Percentiles rank a stretch among this genome's conserved stretches.
These are phyloP conservation scores for Brettanomyces custersianus DNA, from an alignment of 805 yeast genomes.

Conservation along the genomic window DNA sequence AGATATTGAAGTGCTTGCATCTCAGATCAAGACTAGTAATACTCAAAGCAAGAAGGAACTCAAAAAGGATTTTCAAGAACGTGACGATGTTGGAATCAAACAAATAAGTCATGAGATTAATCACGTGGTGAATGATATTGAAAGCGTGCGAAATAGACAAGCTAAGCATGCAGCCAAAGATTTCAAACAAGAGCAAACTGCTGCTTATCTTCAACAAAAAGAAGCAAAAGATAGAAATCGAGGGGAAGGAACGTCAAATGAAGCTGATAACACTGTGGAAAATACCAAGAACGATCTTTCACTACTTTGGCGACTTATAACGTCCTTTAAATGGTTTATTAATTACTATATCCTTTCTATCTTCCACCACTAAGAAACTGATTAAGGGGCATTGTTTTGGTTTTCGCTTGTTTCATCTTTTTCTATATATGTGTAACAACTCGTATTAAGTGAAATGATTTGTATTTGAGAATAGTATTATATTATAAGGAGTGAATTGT, in stretches of 20 bases:
- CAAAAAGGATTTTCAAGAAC: too few species aligned
- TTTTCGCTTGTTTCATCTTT: too few species aligned
- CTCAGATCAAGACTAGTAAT: too few species aligned
- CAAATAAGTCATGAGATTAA: neutral
- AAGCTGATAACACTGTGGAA: neutral
- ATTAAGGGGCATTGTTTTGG: too few species aligned
- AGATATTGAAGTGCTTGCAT: too few species aligned
- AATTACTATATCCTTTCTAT: constrained; percentile 11
- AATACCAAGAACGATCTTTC: neutral
- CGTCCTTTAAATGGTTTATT: constrained; percentile 12
- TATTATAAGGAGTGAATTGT: neutral
- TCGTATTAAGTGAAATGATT: too few species aligned
- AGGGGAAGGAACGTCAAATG: neutral
- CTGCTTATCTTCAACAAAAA: neutral
- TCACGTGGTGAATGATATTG: neutral
- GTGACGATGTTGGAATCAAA: neutral
- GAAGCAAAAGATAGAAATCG: neutral
- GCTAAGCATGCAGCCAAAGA: neutral
- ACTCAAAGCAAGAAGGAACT: too few species aligned
- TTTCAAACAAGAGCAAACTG: neutral
- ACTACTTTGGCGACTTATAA: constrained; percentile 4
- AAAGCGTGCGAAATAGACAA: neutral
- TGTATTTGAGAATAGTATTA: too few species aligned
- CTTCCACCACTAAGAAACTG: constrained; percentile 5
- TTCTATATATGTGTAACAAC: too few species aligned